phyloP scores from a whole-genome alignment of 2,329 filamentous ascomycete species.

The Emmonsiellopsis sp. region DNA sequence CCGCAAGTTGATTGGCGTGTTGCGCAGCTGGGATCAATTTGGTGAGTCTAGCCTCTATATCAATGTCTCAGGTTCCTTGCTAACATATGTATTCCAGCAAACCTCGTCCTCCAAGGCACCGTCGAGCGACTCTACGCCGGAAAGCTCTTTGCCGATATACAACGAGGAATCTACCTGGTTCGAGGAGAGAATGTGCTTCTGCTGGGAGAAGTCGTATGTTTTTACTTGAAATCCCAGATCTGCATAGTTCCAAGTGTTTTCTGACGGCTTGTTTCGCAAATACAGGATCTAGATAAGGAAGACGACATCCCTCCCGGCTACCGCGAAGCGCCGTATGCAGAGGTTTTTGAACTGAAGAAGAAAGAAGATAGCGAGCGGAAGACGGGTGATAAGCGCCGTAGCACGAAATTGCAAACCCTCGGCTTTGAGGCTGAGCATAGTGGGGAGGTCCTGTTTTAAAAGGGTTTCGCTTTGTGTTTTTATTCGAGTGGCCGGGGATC shows the following conservation, averaged over 20 bases:
- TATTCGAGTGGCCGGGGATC: background rate
- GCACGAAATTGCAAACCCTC: slow-evolving; percentile 62
- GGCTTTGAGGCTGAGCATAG: slow-evolving; percentile 84
- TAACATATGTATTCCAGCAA: slow-evolving; percentile 51
- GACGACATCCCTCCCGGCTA: slow-evolving; percentile 71
- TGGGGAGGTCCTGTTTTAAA: slow-evolving; percentile 64
- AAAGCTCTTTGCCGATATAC: slow-evolving; percentile 71
- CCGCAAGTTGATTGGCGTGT: slow-evolving; percentile 82
- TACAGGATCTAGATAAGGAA: slow-evolving; percentile 83
- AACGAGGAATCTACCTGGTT: slow-evolving; percentile 81
- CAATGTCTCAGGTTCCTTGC: slow-evolving; percentile 1
- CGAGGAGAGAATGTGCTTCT: slow-evolving; percentile 95
- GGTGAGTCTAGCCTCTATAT: slow-evolving; percentile 47
- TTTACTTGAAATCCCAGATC: background rate
- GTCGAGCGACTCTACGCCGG: slow-evolving; percentile 75
- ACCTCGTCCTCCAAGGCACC: slow-evolving; percentile 88
- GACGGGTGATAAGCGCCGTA: slow-evolving; percentile 60
- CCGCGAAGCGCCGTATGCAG: slow-evolving; percentile 54
- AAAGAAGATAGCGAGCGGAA: slow-evolving; percentile 62
- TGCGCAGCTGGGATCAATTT: slow-evolving; percentile 96
- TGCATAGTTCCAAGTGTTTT: background rate
- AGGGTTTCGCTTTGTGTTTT: background rate
- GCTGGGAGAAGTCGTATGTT: slow-evolving; percentile 70
- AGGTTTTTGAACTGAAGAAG: slow-evolving; percentile 65
- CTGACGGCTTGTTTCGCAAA: background rate